These are phyloP conservation scores for Cercospora canescens DNA, from an alignment of 2,329 filamentous ascomycete genomes.

Conservation along the genomic window DNA sequence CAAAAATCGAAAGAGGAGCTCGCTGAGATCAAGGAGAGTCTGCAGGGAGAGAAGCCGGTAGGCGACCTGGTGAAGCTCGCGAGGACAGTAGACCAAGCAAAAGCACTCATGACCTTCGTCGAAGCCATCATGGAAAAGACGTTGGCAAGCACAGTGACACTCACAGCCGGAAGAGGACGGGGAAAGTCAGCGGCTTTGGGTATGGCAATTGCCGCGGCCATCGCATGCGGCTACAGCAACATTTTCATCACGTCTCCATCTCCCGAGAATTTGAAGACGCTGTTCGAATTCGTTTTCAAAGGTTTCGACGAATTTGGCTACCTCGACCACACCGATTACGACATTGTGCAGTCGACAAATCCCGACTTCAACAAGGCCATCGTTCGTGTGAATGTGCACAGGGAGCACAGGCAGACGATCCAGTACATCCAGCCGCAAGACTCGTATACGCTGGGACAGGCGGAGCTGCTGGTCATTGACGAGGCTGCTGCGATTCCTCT, in stretches of 20 bases:
- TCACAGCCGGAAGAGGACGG: conserved; percentile 91
- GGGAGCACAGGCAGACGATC: conserved; percentile 94
- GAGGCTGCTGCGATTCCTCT: conserved; percentile 96
- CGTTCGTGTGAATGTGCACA: conserved; percentile 92
- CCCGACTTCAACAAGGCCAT: conserved; percentile 99
- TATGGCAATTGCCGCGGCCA: conserved; percentile 87
- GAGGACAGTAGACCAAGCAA: conserved; percentile 91
- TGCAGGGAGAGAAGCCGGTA: conserved; percentile 82
- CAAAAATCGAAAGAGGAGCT: conserved; percentile 72
- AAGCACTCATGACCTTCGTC: conserved; percentile 93
- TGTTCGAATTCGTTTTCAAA: conserved; percentile 98
- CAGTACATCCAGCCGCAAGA: conserved; percentile 98
- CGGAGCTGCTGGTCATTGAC: conserved; percentile 93
- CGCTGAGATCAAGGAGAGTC: conserved; percentile 80
- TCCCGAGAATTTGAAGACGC: conserved; percentile 95
- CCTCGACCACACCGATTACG: conserved; percentile 93
- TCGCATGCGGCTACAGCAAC: conserved; percentile 97
- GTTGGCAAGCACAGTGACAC: conserved; percentile 83
- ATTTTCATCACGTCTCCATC: conserved; percentile 98
- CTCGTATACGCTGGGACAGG: conserved; percentile 90
- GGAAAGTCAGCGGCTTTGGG: conserved; percentile 97
- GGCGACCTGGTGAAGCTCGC: conserved; percentile 82
- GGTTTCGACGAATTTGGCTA: conserved; percentile 94
- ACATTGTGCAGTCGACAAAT: conserved; percentile 96
- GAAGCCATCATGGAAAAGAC: conserved; percentile 97